These are phyloP conservation scores for Orbilia quercus DNA, from an alignment of 2,329 filamentous ascomycete genomes.

Conservation along the genomic window DNA sequence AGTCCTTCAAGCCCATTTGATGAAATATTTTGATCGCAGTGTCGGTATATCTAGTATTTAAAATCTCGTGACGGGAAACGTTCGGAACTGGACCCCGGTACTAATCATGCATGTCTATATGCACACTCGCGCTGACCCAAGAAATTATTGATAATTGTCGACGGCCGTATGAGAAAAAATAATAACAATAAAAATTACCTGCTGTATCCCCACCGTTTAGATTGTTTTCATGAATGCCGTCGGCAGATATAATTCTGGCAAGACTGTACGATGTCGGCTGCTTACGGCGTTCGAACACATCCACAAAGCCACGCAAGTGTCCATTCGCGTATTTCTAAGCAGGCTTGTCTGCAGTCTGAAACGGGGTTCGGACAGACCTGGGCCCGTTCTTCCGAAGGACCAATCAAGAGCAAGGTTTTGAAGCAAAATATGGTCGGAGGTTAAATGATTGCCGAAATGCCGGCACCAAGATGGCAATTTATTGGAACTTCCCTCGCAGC, in stretches of 20 bases:
- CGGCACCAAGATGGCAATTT: constrained; percentile 17
- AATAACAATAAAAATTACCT: constrained; percentile 8
- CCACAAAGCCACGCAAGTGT: constrained; percentile 37
- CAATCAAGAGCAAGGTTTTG: constrained; percentile 8
- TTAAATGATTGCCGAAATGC: constrained; percentile 40
- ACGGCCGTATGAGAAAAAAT: background rate
- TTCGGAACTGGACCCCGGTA: no score
- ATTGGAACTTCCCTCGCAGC: constrained; percentile 7
- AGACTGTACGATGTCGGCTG: background rate
- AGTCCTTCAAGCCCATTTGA: no score
- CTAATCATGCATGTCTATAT: no score
- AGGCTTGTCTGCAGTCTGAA: constrained; percentile 9
- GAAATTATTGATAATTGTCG: no score
- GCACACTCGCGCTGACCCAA: no score
- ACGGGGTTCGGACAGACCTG: constrained; percentile 31
- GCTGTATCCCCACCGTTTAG: constrained; percentile 5
- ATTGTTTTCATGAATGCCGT: constrained; percentile 18
- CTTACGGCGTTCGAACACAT: constrained; percentile 10
- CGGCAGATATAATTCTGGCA: constrained; percentile 20
- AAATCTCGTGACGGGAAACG: no score
- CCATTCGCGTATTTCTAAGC: constrained; percentile 44
- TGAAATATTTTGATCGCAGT: no score
- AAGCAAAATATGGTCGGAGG: constrained; percentile 23
- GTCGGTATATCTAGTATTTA: no score
- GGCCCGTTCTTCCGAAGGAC: constrained; percentile 11